A percentile compares a stretch with the other conserved stretches of the same genome.
Conservation (phyloP, 2,329 filamentous ascomycete species). For the Xylariaceae sp. region DNA sequence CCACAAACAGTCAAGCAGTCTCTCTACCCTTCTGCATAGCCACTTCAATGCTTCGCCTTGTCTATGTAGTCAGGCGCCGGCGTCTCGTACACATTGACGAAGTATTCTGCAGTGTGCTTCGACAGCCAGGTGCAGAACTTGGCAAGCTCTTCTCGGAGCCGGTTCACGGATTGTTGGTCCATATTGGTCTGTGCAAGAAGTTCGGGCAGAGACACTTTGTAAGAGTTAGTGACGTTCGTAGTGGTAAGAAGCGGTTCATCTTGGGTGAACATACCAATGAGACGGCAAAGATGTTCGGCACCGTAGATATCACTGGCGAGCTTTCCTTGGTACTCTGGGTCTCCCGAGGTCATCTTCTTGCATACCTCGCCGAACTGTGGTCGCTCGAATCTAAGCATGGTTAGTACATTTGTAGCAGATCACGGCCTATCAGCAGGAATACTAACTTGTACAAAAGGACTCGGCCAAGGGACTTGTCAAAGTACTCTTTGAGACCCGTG, state of each 20-base stretch:
- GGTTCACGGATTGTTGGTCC: slow-evolving; percentile 84
- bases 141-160: slow-evolving; percentile 80
- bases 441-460: slow-evolving; percentile 75
- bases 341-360: slow-evolving; percentile 59
- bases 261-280: slow-evolving; percentile 63
- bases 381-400: slow-evolving; percentile 67
- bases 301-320: slow-evolving; percentile 79
- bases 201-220: slow-evolving; percentile 78
- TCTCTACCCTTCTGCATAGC: neutral
- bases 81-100: slow-evolving; percentile 69
- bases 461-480: slow-evolving; percentile 81
- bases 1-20: neutral
- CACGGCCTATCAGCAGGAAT: neutral
- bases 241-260: neutral
- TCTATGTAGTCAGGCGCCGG: slow-evolving; percentile 67
- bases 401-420: slow-evolving; percentile 18
- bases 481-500: slow-evolving; percentile 83
- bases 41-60: slow-evolving; percentile 44
- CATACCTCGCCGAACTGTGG: slow-evolving; percentile 77
- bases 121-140: slow-evolving; percentile 84
- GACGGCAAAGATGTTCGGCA: slow-evolving; percentile 81
- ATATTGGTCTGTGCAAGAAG: slow-evolving; percentile 97
- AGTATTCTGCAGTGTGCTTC: slow-evolving; percentile 70
- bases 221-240: slow-evolving; percentile 11
- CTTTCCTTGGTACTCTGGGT: slow-evolving; percentile 63